Conservation (phyloP, 805 yeast species). For the Schwanniomyces yamadae region DNA sequence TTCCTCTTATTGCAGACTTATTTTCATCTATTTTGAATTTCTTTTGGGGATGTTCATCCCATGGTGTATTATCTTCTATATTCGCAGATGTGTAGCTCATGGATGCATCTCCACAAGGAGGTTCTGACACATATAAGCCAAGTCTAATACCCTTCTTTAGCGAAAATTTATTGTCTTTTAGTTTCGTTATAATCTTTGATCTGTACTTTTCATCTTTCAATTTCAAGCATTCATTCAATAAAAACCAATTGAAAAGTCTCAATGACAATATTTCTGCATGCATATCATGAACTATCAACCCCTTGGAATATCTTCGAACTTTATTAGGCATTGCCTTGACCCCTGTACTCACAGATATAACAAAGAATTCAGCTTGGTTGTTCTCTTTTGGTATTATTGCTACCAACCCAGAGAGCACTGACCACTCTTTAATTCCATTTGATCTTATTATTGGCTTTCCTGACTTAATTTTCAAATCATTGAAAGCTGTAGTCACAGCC, state of each 20-base stretch:
- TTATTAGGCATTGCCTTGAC: conserved; percentile 71
- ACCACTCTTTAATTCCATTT: conserved; percentile 76
- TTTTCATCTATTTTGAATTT: conserved; percentile 10
- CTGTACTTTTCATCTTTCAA: conserved; percentile 12
- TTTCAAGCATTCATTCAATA: conserved; percentile 49
- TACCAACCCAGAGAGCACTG: conserved; percentile 76
- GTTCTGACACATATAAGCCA: conserved; percentile 66
- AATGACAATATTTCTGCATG: conserved; percentile 86
- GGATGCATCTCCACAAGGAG: conserved; percentile 92
- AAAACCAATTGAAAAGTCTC: conserved; percentile 63
- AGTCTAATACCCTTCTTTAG: conserved; percentile 42
- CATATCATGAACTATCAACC: conserved; percentile 74
- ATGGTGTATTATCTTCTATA: conserved; percentile 16
- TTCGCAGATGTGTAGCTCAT: conserved; percentile 39
- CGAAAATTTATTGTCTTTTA: conserved; percentile 16
- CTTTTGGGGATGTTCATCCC: conserved; percentile 16
- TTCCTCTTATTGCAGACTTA: conserved; percentile 48
- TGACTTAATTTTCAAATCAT: conserved; percentile 23
- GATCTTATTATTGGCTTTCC: conserved; percentile 64
- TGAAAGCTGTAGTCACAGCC: conserved; percentile 28
- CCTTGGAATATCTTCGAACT: conserved; percentile 44
- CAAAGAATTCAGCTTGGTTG: conserved; percentile 21
- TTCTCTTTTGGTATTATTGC: conserved; percentile 20
- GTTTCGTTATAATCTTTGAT: conserved; percentile 15
- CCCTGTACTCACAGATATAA: conserved; percentile 71